Percentiles rank a stretch among this genome's conserved stretches.
Conservation (phyloP, 768 basidiomycete species). For the Suillus paluster region DNA sequence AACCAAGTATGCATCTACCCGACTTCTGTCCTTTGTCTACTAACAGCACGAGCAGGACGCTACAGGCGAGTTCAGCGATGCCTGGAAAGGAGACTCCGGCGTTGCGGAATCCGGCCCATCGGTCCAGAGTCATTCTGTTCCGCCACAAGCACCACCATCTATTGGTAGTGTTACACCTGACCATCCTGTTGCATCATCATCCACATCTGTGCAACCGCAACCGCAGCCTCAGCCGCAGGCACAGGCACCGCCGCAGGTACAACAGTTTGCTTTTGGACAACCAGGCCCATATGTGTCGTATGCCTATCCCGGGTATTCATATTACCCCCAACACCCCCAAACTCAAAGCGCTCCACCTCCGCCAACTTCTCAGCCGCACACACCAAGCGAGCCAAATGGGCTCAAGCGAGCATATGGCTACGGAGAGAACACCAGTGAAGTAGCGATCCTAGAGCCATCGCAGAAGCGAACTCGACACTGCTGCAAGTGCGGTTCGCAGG, state of each 20-base stretch:
- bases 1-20: constrained; percentile 29
- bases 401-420: constrained; percentile 34
- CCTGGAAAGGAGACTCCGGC: constrained; percentile 65
- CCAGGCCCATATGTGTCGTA: constrained; percentile 40
- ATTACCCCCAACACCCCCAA: constrained; percentile 32
- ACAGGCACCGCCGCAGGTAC: constrained; percentile 27
- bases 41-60: constrained; percentile 39
- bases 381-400: constrained; percentile 29
- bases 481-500: constrained; percentile 80
- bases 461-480: constrained; percentile 77
- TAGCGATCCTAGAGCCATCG: constrained; percentile 41
- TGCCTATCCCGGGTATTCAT: constrained; percentile 40
- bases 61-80: constrained; percentile 58
- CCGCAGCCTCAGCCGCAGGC: constrained; percentile 22
- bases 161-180: constrained; percentile 19
- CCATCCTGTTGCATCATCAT: constrained; percentile 23
- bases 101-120: constrained; percentile 36
- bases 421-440: constrained; percentile 27
- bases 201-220: constrained; percentile 18
- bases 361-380: constrained; percentile 27
- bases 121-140: constrained; percentile 16
- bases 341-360: constrained; percentile 21
- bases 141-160: constrained; percentile 12
- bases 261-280: constrained; percentile 32
- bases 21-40: constrained; percentile 6